Evolutionary conservation across 176 grass and related monocot genomes (phyloP), one percentile per base, ranked within the genome.

Genomic region (Themeda triandra): DNA sequence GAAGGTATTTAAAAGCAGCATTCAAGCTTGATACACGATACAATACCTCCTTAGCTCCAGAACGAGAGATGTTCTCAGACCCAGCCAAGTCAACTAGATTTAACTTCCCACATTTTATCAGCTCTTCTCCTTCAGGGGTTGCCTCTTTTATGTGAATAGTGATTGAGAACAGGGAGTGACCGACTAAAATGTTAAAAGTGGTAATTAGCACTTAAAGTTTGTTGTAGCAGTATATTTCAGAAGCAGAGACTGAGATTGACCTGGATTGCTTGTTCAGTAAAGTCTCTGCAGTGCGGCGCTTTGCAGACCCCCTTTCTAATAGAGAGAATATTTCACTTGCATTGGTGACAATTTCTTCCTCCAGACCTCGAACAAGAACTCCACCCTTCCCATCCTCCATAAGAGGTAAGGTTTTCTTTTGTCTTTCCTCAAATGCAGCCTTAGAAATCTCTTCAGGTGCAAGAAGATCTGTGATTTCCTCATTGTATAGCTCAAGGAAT

Each of bases 371-470:
- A 31, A 99, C 92, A 30, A 99, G 90, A 66, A 99, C 97, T 31
- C 97, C 97, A 23, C 97, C 97, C 88, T 99, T 99, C 19, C 97
- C 97, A 72, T 99, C 97, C 82, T 99, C 97, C 97, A 99, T 99
- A 51, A 99, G 89, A 78, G 97, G 97, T 14, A 99, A 78, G 8
- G 81, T 69, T 41, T 92, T 99, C 84, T 96, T 99, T 66, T 98
- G 93, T 59, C 81, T 87, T 14, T 98, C 96, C 80, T 99, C 97
- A 2, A 92, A 59, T 62, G 88, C 60, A 77, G 77, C 89, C 79
- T 96, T 99, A 21, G 92, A 91, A 79, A 96, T 75, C 81, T 99
- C 97, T 78, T 99, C 97, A 18, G 93, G 97, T 42, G 93, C 97
- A 66, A 99, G 87, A 72, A 99, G 91, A 85, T 99, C 97, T 0